Conservation (phyloP, 306 rosid genomes). For the Astragalus membranaceus region DNA sequence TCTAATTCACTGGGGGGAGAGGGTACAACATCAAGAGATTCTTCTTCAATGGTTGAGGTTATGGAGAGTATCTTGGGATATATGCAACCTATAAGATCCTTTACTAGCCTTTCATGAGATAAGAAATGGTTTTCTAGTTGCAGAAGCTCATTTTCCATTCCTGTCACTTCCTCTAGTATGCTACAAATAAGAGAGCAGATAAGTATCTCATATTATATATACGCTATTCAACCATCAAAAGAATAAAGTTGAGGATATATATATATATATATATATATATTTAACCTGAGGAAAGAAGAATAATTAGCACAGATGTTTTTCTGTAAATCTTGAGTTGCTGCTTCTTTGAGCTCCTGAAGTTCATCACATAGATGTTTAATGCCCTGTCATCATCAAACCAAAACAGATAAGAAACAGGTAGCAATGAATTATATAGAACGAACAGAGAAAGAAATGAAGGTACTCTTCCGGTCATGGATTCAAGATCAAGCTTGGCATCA, state of each 20-base stretch:
- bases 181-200: conserved; percentile 32
- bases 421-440: not conserved
- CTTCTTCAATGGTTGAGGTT: conserved; percentile 28
- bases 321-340: conserved; percentile 56
- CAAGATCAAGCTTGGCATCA: conserved; percentile 36
- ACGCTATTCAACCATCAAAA: not conserved
- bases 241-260: not conserved
- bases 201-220: not conserved
- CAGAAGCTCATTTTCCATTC: conserved; percentile 46
- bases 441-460: not conserved
- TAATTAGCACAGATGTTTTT: conserved; percentile 46
- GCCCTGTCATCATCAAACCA: conserved; percentile 36
- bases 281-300: conserved; percentile 54
- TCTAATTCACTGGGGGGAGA: conserved; percentile 36
- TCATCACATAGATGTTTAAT: conserved; percentile 78
- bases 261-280: too few relatives aligned
- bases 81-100: conserved; percentile 38
- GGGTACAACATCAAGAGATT: not conserved
- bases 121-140: conserved; percentile 49
- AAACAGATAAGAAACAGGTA: not conserved
- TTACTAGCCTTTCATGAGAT: conserved; percentile 49
- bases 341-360: conserved; percentile 63
- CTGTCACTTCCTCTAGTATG: conserved; percentile 46
- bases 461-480: conserved; percentile 73
- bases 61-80: conserved; percentile 35